Evolutionary conservation across 1,284 basidiomycete genomes (phyloP), one percentile per base, ranked within the genome.

Genomic region (Boletus coffeatus): DNA sequence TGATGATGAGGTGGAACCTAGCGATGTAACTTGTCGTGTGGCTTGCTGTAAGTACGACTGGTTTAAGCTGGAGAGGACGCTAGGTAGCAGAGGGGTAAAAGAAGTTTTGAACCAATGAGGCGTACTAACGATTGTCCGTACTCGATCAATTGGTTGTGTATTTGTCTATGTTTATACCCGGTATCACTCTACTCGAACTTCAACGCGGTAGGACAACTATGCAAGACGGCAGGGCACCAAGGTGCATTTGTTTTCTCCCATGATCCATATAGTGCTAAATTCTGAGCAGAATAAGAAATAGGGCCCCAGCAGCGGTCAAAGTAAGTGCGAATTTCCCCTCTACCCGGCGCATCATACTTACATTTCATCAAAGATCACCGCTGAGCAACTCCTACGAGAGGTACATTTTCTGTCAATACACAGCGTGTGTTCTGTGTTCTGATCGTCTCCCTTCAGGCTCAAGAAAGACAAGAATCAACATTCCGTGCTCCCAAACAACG

Each of bases 321-420:
- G 92, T 90, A 63, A 79, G 75, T 36, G 29, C 56, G 57, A 63
- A 61, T 14, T 59, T 37, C 16, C 25, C 59, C 29, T 8, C 29
- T 13, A 57, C 34, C 3, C 1, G 18, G 16, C 39, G 4, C 25
- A 25, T 52, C 61, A 59, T 63, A 59, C 66, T 66, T 52, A 72
- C 59, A 50, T 56, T 60, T 59, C 68, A 36, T 62, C 41, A 52
- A 76, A 95, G 91, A 96, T 98, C 79, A 97, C 96, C 61, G 94
- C 96, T 36, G 96, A 98, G 78, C 96, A 99, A 80, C 88, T 99
- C 53, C 82, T 99, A 14, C 90, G 97, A 71, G 97, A 99, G 81
- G 93, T 90, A 73, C 60, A 75, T 56, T 21, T 5, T 61, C 36
- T 52, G 46, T 34, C 53, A 34, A n/a, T 8, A 25, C 21, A 25